Evolutionary conservation across 2,329 filamentous ascomycete genomes (phyloP).

Genomic region (Aspergillus awamori): DNA sequence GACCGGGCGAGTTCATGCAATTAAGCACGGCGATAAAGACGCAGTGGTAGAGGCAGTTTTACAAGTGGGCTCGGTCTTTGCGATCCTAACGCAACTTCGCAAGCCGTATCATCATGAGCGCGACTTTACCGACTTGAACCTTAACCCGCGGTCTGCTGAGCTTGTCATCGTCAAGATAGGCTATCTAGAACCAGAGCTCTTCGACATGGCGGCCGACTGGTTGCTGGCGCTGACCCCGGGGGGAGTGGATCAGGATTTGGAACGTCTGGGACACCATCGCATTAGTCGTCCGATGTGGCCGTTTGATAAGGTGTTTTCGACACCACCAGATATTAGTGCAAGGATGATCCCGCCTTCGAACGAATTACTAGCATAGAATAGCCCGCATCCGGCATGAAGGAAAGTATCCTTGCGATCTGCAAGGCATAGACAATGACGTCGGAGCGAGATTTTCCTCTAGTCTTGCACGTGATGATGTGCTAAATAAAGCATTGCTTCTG

Average conservation of each 20-base stretch:
- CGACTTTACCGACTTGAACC: constrained; percentile 55
- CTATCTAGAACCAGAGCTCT: constrained; percentile 59
- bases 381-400: neutral
- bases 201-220: constrained; percentile 58
- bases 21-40: constrained; percentile 55
- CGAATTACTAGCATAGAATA: constrained; percentile 1
- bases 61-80: constrained; percentile 54
- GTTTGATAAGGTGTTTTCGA: constrained; percentile 43
- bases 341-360: constrained; percentile 41
- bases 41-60: constrained; percentile 55
- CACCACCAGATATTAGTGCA: constrained; percentile 40
- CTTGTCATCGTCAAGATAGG: constrained; percentile 61
- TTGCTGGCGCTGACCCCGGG: constrained; percentile 59
- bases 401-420: too few relatives aligned
- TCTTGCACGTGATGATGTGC: too few relatives aligned
- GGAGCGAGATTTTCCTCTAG: too few relatives aligned
- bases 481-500: too few relatives aligned
- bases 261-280: constrained; percentile 51
- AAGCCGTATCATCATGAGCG: constrained; percentile 59
- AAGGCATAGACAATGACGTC: too few relatives aligned
- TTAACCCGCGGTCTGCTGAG: constrained; percentile 51
- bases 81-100: constrained; percentile 55
- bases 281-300: constrained; percentile 57
- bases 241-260: constrained; percentile 57
- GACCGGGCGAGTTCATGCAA: constrained; percentile 54